Conservation (phyloP, 805 yeast genomes). For the Yamadazyma philogaea region DNA sequence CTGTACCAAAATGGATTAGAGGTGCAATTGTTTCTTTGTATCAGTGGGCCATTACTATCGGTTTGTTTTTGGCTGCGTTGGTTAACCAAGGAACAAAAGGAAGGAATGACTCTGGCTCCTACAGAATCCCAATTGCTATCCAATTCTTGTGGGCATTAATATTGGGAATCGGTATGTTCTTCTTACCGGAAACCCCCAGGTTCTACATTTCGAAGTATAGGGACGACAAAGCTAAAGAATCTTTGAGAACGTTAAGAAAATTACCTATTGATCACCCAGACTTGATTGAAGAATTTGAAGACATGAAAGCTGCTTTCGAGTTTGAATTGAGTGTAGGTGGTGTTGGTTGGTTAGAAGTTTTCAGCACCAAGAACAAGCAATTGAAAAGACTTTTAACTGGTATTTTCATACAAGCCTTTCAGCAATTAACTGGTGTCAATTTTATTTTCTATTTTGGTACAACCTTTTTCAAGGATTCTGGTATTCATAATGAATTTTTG, state of each 20-base stretch:
- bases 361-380: conserved; percentile 59
- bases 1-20: conserved; percentile 42
- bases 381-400: conserved; percentile 51
- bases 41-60: conserved; percentile 42
- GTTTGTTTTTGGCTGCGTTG: conserved; percentile 36
- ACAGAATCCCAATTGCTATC: conserved; percentile 41
- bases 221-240: conserved; percentile 28
- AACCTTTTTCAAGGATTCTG: conserved; percentile 69
- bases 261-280: conserved; percentile 68
- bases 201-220: conserved; percentile 31
- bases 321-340: conserved; percentile 60
- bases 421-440: conserved; percentile 89
- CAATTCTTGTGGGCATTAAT: conserved; percentile 39
- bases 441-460: conserved; percentile 90
- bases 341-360: conserved; percentile 52
- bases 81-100: conserved; percentile 36
- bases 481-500: conserved; percentile 49
- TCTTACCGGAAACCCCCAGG: conserved; percentile 41
- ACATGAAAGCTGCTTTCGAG: conserved; percentile 71
- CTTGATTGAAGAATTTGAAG: conserved; percentile 68
- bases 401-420: conserved; percentile 67
- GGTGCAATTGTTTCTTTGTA: conserved; percentile 42
- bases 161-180: conserved; percentile 32
- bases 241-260: conserved; percentile 32
- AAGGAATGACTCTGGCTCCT: conserved; percentile 37